phyloP scores from a whole-genome alignment of 75 land plant species.

The Ceratopteris richardii region DNA sequence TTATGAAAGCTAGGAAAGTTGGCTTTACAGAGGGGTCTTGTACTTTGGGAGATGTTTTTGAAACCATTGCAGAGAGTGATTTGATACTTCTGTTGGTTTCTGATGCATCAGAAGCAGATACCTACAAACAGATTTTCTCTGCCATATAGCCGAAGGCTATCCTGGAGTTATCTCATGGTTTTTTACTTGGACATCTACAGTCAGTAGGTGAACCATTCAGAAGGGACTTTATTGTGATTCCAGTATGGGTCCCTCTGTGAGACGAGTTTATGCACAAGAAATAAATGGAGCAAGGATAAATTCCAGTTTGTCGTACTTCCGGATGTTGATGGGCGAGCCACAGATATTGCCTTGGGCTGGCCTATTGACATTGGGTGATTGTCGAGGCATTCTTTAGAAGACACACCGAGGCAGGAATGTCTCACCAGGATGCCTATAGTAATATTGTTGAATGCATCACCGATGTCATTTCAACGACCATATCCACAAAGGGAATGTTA shows the following conservation, averaged over 20 bases:
- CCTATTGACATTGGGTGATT: no score
- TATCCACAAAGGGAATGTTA: no score
- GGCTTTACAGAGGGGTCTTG: slow-evolving; percentile 92
- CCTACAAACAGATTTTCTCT: slow-evolving; percentile 66
- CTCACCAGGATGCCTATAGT: no score
- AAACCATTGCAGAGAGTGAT: no score
- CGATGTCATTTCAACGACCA: no score
- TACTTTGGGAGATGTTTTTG: slow-evolving; percentile 78
- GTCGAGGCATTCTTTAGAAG: no score
- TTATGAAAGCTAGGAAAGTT: no score
- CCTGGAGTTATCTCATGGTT: slow-evolving; percentile 90
- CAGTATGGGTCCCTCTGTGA: slow-evolving; percentile 98
- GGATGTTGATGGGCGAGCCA: no score
- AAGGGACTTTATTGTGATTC: slow-evolving; percentile 84
- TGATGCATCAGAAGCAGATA: slow-evolving; percentile 66
- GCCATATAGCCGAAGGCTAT: slow-evolving; percentile 94
- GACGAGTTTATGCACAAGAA: slow-evolving; percentile 90
- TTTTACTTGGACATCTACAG: slow-evolving; percentile 87
- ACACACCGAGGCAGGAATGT: no score
- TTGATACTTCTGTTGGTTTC: not conserved
- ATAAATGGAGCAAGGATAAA: slow-evolving; percentile 95
- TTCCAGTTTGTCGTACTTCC: slow-evolving; percentile 66
- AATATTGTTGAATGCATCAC: no score
- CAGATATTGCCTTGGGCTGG: no score
- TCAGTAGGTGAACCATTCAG: slow-evolving; percentile 73